A percentile compares a stretch with the other conserved stretches of the same genome.
Conservation (phyloP, 2,329 filamentous ascomycete genomes). For the Ustilaginoidea virens region DNA sequence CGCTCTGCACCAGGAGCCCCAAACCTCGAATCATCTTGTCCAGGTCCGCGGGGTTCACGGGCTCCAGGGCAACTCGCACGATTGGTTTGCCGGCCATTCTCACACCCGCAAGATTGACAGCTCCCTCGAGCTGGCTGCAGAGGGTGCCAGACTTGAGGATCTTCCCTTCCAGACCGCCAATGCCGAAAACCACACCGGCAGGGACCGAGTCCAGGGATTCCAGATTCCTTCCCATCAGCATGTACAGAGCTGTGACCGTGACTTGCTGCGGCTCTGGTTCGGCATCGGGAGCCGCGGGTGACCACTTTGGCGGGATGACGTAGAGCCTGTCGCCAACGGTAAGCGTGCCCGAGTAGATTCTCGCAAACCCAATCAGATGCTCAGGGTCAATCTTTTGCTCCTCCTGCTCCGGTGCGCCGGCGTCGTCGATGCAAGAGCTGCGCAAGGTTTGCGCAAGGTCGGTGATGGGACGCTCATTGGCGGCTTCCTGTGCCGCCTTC, state of each 20-base stretch:
- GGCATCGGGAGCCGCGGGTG: constrained; percentile 59
- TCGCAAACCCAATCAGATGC: constrained; percentile 84
- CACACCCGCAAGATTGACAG: constrained; percentile 81
- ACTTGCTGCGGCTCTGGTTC: constrained; percentile 65
- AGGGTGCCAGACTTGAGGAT: constrained; percentile 94
- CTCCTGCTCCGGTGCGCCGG: constrained; percentile 23
- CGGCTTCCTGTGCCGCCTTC: constrained; percentile 45
- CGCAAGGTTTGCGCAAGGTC: constrained; percentile 45
- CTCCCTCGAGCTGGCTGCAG: constrained; percentile 73
- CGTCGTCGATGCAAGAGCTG: constrained; percentile 42
- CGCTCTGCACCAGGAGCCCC: constrained; percentile 77
- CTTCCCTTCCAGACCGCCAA: constrained; percentile 79
- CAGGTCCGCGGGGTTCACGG: constrained; percentile 74
- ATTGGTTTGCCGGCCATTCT: constrained; percentile 72
- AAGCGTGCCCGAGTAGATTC: constrained; percentile 81
- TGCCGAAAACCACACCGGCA: constrained; percentile 88
- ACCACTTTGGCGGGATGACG: constrained; percentile 85
- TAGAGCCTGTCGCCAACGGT: constrained; percentile 84
- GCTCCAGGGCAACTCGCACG: constrained; percentile 90
- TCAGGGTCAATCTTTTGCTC: constrained; percentile 58
- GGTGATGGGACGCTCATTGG: constrained; percentile 33
- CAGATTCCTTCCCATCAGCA: constrained; percentile 86
- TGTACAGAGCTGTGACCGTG: constrained; percentile 74
- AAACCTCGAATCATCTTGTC: constrained; percentile 90
- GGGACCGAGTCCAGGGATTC: constrained; percentile 74